Conservation (phyloP, 257 asterid species). For the Solanum stenotomum region DNA sequence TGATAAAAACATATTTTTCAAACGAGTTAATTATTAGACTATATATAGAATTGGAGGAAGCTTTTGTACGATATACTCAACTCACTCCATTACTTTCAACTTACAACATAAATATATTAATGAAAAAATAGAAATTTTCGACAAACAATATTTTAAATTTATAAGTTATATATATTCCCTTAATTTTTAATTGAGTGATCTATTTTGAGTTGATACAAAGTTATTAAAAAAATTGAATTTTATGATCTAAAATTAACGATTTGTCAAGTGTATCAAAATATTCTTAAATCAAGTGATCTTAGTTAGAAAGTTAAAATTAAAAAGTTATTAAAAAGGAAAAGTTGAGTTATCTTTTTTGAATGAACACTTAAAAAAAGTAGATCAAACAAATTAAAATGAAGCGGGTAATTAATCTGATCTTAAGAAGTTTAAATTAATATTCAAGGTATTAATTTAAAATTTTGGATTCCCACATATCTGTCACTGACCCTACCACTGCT, state of each 20-base stretch:
- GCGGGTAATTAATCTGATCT: background rate
- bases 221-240: too few relatives aligned
- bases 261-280: background rate
- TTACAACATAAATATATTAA: background rate
- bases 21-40: background rate
- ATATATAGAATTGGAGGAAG: background rate
- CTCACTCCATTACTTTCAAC: background rate
- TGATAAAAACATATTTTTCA: background rate
- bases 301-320: background rate
- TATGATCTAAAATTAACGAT: too few relatives aligned
- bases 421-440: background rate
- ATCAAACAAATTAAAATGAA: background rate
- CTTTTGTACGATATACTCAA: background rate
- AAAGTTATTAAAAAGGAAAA: too few relatives aligned
- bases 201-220: too few relatives aligned
- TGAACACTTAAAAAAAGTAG: background rate
- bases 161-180: background rate
- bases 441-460: background rate
- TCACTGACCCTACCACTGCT: background rate
- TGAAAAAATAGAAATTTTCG: background rate
- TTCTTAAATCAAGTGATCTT: too few relatives aligned
- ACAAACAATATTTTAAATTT: background rate
- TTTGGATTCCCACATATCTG: background rate
- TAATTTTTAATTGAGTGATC: background rate
- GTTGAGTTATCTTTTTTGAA: background rate